Evolutionary conservation across 1,139 yeast genomes (phyloP), one percentile per base, ranked within the genome.

Genomic region (Lodderomyces margitis): DNA sequence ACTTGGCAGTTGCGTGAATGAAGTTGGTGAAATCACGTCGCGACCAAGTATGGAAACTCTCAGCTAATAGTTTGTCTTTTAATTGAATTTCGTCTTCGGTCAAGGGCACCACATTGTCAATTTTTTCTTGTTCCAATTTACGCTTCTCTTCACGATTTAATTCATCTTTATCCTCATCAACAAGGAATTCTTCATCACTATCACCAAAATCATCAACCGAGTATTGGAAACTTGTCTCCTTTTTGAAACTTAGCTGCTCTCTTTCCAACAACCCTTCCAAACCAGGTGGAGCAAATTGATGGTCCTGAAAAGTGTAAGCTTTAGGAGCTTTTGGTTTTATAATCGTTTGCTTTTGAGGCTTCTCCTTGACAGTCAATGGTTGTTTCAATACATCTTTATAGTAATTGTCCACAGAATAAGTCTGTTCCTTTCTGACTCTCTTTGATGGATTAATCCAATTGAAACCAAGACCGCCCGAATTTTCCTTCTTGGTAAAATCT

Each of bases 391-490:
- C 87, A 49, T 87, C 96, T 54, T 86, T 87, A 56, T 89, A 89
- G 58, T 89, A 89, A 36, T 83, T 85, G 61, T 91, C 97, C 42
- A 89, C 81, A 0, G 92, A 83, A 56, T 89, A 91, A 5, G 87
- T 85, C 53, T 84, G 87, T 50, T 89, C 96, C 54, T 88, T 91
- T 47, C 98, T 74, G 55, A 91, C 95, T 58, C 98, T 78, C 56
- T 89, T 87, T 4, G 92, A 74, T 0, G 96, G 96, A 51, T 88
- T 87, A 37, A 89, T 83, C 95, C 96, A 88, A 6, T 76, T 65
- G 32, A 80, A 72, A 1, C 75, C 71, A 35, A 68, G 66, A 8
- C 3, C 12, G 44, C 77, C 71, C 31, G 70, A 70, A 34, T 50
- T 48, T 9, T 63, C 66, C 50, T 74, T 78, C 52, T 87, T 86